Evolutionary conservation across 208 protist species (phyloP).

Genomic region (Trichomonas vaginalis): DNA sequence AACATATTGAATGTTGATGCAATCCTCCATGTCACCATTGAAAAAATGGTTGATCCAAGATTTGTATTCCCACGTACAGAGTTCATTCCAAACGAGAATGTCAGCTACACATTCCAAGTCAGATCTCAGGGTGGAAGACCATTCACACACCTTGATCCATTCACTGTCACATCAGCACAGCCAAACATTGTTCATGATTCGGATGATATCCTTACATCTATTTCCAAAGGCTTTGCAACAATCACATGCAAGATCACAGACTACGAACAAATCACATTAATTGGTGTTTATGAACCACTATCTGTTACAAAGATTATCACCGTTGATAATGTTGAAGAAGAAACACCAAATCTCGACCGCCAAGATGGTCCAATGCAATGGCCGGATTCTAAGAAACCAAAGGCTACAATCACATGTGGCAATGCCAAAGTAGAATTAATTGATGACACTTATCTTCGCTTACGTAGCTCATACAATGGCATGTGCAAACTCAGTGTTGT

Average conservation of each 20-base stretch:
- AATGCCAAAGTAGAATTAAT: background rate
- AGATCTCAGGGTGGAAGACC: background rate
- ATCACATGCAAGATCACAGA: background rate
- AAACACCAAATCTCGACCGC: background rate
- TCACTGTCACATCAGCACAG: background rate
- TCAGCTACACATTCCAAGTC: background rate
- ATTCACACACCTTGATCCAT: background rate
- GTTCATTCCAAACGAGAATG: background rate
- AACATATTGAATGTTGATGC: background rate
- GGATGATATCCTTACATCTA: background rate
- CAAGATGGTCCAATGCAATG: background rate
- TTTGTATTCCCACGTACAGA: background rate
- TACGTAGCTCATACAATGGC: background rate
- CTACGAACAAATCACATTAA: background rate
- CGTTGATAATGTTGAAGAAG: background rate
- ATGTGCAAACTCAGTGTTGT: background rate
- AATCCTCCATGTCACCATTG: background rate
- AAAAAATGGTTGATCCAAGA: background rate
- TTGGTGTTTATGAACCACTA: background rate
- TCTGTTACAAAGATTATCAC: background rate
- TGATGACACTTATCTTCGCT: background rate
- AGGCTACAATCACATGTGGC: background rate
- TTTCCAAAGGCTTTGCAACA: background rate
- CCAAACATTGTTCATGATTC: background rate
- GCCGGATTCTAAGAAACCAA: background rate